A percentile compares a stretch with the other conserved stretches of the same genome.
These are phyloP conservation scores for Coix lacrymajobi DNA, from an alignment of 176 grass and related monocot species.

Conservation along the genomic window DNA sequence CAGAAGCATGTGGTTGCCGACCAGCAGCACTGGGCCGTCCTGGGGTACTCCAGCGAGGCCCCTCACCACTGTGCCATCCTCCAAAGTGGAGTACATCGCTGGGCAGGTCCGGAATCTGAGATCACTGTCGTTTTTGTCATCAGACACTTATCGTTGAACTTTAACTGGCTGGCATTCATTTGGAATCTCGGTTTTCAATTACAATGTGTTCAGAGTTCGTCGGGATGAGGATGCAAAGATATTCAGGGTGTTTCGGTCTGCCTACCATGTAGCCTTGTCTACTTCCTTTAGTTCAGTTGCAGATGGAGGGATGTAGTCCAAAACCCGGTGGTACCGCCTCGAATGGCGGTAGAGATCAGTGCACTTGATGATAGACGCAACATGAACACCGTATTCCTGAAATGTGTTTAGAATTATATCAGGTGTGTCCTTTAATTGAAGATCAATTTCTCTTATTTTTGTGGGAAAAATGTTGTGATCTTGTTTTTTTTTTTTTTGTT, in stretches of 20 bases:
- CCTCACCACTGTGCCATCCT: conserved; percentile 38
- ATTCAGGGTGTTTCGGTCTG: neutral
- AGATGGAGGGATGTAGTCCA: conserved; percentile 60
- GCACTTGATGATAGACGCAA: conserved; percentile 62
- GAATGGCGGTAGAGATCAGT: conserved; percentile 48
- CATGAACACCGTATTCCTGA: conserved; percentile 64
- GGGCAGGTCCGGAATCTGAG: conserved; percentile 39
- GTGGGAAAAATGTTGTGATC: neutral
- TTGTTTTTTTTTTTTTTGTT: neutral
- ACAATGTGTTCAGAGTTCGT: too few relatives aligned
- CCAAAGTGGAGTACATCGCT: conserved; percentile 61
- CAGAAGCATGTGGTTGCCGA: conserved; percentile 76
- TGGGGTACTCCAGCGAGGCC: conserved; percentile 50
- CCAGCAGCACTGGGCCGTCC: conserved; percentile 56
- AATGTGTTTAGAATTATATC: conserved; percentile 1
- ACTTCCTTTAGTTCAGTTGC: conserved; percentile 41
- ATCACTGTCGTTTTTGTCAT: conserved; percentile 30
- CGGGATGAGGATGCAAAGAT: too few relatives aligned
- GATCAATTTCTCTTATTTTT: neutral
- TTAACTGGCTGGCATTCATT: neutral
- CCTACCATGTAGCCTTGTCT: conserved; percentile 46
- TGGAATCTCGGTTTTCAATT: neutral
- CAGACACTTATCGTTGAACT: neutral
- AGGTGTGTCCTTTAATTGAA: neutral
- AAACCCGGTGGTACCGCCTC: conserved; percentile 37